Evolutionary conservation across 345 rosid species (phyloP).

Genomic region (Conringia planisiliqua): DNA sequence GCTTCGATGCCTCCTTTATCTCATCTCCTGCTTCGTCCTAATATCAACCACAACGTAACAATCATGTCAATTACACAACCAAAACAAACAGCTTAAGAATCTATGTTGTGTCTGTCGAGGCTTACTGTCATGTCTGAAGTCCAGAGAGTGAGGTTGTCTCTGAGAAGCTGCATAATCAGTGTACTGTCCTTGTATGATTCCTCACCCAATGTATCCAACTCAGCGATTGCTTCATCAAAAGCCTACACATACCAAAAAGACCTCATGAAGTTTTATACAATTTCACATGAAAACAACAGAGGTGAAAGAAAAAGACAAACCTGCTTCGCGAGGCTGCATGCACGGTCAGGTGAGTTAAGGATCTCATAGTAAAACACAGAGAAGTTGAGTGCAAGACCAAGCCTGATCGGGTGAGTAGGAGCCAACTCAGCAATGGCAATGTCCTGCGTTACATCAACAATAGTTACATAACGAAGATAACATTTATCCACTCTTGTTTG

Average conservation of each 20-base stretch:
- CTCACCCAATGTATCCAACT: constrained; percentile 67
- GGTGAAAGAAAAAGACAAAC: constrained; percentile 30
- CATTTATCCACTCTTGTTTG: not conserved
- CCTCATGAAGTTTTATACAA: too few species aligned
- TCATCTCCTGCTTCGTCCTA: constrained; percentile 39
- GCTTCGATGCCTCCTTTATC: constrained; percentile 35
- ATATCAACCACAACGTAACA: not conserved
- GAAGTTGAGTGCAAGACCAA: constrained; percentile 98
- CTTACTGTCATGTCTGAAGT: constrained; percentile 54
- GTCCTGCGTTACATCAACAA: constrained; percentile 47
- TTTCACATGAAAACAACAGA: not conserved
- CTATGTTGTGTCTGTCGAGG: too few species aligned
- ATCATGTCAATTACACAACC: not conserved
- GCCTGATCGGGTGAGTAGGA: constrained; percentile 96
- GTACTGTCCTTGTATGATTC: constrained; percentile 85
- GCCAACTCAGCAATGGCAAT: constrained; percentile 86
- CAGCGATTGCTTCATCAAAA: constrained; percentile 73
- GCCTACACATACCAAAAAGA: constrained; percentile 31
- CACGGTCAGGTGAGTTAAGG: constrained; percentile 97
- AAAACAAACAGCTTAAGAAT: too few species aligned
- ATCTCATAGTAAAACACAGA: constrained; percentile 98
- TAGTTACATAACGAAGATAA: not conserved
- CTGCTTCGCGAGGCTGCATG: constrained; percentile 95
- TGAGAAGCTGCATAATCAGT: constrained; percentile 71
- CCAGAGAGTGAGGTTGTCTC: constrained; percentile 78